phyloP scores from a whole-genome alignment of 768 basidiomycete genomes.

The Jaapia argillacea region DNA sequence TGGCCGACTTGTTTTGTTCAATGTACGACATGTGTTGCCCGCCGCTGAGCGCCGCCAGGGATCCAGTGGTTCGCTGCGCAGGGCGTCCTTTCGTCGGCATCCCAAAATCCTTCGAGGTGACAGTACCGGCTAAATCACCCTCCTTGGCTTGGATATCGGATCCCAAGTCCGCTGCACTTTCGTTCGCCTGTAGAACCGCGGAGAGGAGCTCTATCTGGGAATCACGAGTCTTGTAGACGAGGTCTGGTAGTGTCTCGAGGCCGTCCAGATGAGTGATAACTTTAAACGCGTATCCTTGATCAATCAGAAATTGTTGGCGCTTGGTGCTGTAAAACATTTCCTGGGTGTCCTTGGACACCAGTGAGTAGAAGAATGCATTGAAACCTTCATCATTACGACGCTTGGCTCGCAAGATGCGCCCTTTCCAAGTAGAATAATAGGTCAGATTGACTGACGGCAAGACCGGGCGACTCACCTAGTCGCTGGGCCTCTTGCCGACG shows the following conservation, averaged over 20 bases:
- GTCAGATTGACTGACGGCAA: slow-evolving; percentile 1
- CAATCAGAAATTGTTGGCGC: slow-evolving; percentile 96
- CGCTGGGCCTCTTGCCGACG: slow-evolving; percentile 97
- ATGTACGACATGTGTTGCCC: slow-evolving; percentile 90
- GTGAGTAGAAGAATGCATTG: slow-evolving; percentile 99
- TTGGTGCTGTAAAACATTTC: slow-evolving; percentile 99
- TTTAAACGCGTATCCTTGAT: slow-evolving; percentile 99
- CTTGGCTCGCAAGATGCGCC: slow-evolving; percentile 94
- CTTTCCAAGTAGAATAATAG: slow-evolving; percentile 25
- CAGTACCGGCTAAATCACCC: slow-evolving; percentile 77
- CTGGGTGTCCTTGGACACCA: slow-evolving; percentile 97
- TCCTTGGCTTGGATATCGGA: slow-evolving; percentile 76
- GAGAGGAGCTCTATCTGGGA: slow-evolving; percentile 97
- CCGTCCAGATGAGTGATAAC: slow-evolving; percentile 98
- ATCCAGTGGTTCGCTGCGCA: slow-evolving; percentile 73
- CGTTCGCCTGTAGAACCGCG: slow-evolving; percentile 84
- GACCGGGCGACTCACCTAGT: slow-evolving; percentile 46
- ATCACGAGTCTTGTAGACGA: slow-evolving; percentile 85
- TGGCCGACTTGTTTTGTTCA: slow-evolving; percentile 86
- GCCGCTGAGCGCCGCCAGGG: slow-evolving; percentile 75
- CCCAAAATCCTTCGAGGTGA: slow-evolving; percentile 85
- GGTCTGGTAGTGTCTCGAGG: slow-evolving; percentile 70
- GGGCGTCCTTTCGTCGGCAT: slow-evolving; percentile 49
- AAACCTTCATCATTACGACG: slow-evolving; percentile 98
- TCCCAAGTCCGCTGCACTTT: slow-evolving; percentile 82